Conservation (phyloP, 78 protist species). For the Guillardia theta region DNA sequence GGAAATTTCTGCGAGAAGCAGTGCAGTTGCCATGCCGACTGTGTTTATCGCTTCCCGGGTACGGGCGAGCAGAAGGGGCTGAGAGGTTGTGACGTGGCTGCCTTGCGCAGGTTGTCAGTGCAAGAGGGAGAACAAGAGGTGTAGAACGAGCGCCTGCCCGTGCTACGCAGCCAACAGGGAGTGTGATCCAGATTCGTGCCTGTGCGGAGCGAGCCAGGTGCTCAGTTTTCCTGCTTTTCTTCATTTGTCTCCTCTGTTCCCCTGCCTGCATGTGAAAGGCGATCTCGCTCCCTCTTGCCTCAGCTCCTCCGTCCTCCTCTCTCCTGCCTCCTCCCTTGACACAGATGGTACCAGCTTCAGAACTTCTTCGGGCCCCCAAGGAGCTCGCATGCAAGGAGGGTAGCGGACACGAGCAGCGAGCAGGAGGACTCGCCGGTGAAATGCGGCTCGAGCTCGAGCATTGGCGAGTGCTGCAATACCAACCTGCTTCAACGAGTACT, state of each 20-base stretch:
- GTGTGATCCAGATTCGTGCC: slow-evolving; percentile 16
- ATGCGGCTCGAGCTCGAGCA: neutral
- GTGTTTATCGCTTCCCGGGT: neutral
- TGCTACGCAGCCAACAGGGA: slow-evolving; percentile 26
- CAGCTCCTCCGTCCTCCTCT: no score
- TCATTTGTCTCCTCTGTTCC: no score
- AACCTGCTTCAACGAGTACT: no score
- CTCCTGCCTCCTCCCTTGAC: no score
- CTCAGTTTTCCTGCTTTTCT: neutral
- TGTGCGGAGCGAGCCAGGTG: slow-evolving; percentile 11
- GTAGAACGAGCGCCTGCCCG: neutral
- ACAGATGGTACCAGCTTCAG: no score
- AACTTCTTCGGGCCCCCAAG: no score
- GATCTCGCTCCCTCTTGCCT: no score
- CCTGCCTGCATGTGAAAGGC: no score
- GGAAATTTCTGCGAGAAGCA: slow-evolving; percentile 22
- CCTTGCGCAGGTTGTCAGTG: neutral
- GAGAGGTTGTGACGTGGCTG: neutral
- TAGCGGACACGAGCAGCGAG: neutral
- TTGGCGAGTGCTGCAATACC: neutral
- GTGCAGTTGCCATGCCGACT: slow-evolving; percentile 11
- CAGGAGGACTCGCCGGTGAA: neutral
- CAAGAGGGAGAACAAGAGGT: neutral
- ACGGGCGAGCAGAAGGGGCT: neutral
- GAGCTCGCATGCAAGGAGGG: neutral